phyloP scores from a whole-genome alignment of 1,284 basidiomycete species.

The Pisolithus thermaeus region DNA sequence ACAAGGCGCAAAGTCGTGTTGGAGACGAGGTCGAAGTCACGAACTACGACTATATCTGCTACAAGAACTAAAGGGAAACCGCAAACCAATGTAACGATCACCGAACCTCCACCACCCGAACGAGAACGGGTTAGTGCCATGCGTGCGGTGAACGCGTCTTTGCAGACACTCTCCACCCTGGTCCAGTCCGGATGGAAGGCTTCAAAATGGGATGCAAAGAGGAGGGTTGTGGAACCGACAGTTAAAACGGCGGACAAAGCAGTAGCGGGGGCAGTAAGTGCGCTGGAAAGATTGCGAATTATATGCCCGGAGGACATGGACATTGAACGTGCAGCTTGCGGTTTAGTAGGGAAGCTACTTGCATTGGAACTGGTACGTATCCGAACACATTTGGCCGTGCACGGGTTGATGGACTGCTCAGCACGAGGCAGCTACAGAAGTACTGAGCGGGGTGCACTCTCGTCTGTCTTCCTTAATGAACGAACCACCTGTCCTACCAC shows the following conservation, averaged over 20 bases:
- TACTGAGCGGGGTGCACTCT: slow-evolving; percentile 42
- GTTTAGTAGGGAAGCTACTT: slow-evolving; percentile 58
- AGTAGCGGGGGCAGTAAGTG: slow-evolving; percentile 28
- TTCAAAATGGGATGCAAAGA: slow-evolving; percentile 10
- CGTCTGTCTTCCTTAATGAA: slow-evolving; percentile 24
- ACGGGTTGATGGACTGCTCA: slow-evolving; percentile 20
- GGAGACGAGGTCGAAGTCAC: slow-evolving; percentile 9
- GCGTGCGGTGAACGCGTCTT: slow-evolving; percentile 55
- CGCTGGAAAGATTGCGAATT: slow-evolving; percentile 42
- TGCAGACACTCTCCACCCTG: slow-evolving; percentile 48
- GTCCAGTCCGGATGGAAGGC: slow-evolving; percentile 57
- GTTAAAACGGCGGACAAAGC: slow-evolving; percentile 32
- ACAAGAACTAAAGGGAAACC: slow-evolving; percentile 4
- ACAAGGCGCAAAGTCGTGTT: slow-evolving; percentile 8
- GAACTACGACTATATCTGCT: slow-evolving; percentile 2
- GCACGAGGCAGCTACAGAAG: slow-evolving; percentile 44
- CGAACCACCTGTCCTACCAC: slow-evolving; percentile 6
- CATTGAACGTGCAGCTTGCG: slow-evolving; percentile 65
- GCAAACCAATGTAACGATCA: background rate
- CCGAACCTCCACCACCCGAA: slow-evolving; percentile 11
- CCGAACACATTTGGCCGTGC: slow-evolving; percentile 1
- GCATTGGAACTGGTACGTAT: slow-evolving; percentile 56
- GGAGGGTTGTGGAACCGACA: slow-evolving; percentile 19
- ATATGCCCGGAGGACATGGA: slow-evolving; percentile 47
- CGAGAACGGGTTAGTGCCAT: slow-evolving; percentile 38